phyloP scores from a whole-genome alignment of 2,329 filamentous ascomycete genomes.

The Coniosporium tulheliwenetii region DNA sequence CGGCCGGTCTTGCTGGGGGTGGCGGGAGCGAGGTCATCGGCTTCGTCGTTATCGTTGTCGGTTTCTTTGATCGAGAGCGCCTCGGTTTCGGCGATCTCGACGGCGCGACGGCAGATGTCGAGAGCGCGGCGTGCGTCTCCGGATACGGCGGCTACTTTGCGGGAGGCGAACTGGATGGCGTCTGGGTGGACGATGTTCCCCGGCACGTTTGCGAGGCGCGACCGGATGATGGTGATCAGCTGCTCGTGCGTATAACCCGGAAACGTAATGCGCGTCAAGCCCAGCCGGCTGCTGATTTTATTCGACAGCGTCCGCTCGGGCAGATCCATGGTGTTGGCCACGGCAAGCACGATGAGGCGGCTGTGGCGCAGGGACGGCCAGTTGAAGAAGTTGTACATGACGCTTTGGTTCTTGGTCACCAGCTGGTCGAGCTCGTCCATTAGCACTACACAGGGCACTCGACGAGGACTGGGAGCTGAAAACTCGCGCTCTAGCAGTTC shows the following conservation, averaged over 20 bases:
- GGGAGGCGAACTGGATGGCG: constrained; percentile 86
- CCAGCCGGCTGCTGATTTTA: constrained; percentile 80
- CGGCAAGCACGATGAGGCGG: constrained; percentile 84
- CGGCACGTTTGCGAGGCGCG: constrained; percentile 75
- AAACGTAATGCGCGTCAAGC: constrained; percentile 89
- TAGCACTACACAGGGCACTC: constrained; percentile 87
- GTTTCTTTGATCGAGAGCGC: constrained; percentile 12
- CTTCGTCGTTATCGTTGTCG: constrained; percentile 12
- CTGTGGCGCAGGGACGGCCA: constrained; percentile 90
- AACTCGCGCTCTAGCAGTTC: constrained; percentile 88
- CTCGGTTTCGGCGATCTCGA: constrained; percentile 82
- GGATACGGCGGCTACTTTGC: constrained; percentile 92
- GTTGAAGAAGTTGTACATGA: constrained; percentile 99
- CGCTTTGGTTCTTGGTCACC: constrained; percentile 95
- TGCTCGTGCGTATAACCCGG: constrained; percentile 95
- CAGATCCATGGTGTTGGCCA: constrained; percentile 97
- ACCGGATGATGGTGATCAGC: constrained; percentile 92
- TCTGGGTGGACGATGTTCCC: constrained; percentile 84
- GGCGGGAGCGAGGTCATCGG: constrained; percentile 27
- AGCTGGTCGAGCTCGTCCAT: constrained; percentile 99
- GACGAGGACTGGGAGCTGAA: constrained; percentile 72
- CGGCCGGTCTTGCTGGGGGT: constrained; percentile 47
- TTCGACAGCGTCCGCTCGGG: constrained; percentile 93
- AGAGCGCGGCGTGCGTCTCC: constrained; percentile 84
- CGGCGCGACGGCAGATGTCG: constrained; percentile 87